Evolutionary conservation across 345 rosid genomes (phyloP), one percentile per base, ranked within the genome.

Genomic region (Microcos paniculata): DNA sequence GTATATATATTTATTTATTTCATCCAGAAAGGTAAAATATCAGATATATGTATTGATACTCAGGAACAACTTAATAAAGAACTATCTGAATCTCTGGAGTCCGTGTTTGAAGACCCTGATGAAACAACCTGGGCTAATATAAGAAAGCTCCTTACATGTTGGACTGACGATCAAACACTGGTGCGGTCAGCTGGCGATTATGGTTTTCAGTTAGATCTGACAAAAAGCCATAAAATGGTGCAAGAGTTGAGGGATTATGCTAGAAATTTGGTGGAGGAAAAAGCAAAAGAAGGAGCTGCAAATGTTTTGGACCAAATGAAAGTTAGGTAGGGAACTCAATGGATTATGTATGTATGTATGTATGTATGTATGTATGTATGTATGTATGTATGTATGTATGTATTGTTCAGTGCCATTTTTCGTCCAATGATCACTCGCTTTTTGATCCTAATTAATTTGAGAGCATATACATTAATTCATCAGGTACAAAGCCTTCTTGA

Each of bases 231-330:
- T 73, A 77, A 45, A 59, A 80, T 81, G 85, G 84, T 86, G 81
- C 84, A 81, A 77, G 84, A 84, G 55, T 71, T 90, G 62, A 81
- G 84, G 76, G 77, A 85, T 31, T 79, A 70, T 81, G 86, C 91
- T 63, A 83, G 83, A 77, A 79, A 83, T 74, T 24, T 91, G 42
- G 91, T 89, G 69, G 89, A 80, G 86, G 87, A 83, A 71, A 91
- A 86, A 49, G 88, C 93, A 42, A 89, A 84, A 81, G 90, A 91
- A 82, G 90, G 85, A 73, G 91, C 95, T 69, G 87, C 82, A 46
- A 85, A 88, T 78, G 84, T 89, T 82, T 71, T 89, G 73, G 84
- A 85, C 64, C 84, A 80, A 82, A 91, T 91, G 93, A 88, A 85
- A 82, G 90, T 83, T 78, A 84, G 90, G 96, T 89, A 67, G 62